Conservation (phyloP, 2,329 filamentous ascomycete species). For the Thermothelomyces thermophilus region DNA sequence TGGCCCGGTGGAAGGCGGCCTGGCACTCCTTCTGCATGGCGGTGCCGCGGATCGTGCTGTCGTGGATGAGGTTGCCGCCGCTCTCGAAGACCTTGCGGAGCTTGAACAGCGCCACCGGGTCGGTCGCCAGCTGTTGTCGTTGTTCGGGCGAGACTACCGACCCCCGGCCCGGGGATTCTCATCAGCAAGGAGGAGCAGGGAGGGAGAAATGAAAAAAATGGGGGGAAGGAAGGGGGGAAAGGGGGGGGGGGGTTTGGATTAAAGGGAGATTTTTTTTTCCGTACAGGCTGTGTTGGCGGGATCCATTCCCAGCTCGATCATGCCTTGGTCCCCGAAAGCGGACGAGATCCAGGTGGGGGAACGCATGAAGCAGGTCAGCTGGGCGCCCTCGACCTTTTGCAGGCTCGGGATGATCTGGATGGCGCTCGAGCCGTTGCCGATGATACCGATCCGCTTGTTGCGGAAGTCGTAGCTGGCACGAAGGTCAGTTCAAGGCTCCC, state of each 20-base stretch:
- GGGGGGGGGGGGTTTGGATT: no score
- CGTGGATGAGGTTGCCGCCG: conserved; percentile 38
- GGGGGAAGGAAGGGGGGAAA: no score
- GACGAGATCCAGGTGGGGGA: conserved; percentile 46
- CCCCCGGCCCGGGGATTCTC: background rate
- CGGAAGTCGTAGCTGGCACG: conserved; percentile 38
- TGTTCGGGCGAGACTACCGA: conserved; percentile 34
- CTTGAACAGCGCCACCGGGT: conserved; percentile 34
- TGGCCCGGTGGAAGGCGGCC: conserved; percentile 31
- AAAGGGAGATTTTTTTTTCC: conserved; percentile 11
- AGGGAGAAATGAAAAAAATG: background rate
- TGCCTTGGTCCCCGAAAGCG: conserved; percentile 40
- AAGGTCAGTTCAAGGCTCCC: background rate
- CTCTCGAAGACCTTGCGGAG: conserved; percentile 41
- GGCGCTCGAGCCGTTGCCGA: conserved; percentile 47
- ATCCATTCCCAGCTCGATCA: conserved; percentile 38
- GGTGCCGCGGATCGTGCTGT: conserved; percentile 33
- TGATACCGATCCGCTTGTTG: conserved; percentile 43
- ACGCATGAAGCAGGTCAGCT: conserved; percentile 41
- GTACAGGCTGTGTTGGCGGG: conserved; percentile 34
- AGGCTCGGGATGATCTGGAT: conserved; percentile 48
- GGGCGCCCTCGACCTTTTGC: conserved; percentile 37
- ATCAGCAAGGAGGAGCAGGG: background rate
- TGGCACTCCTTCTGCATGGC: conserved; percentile 30
- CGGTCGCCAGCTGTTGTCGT: conserved; percentile 30